These are phyloP conservation scores for Aspergillus tamarii DNA, from an alignment of 2,329 filamentous ascomycete genomes.

Conservation along the genomic window DNA sequence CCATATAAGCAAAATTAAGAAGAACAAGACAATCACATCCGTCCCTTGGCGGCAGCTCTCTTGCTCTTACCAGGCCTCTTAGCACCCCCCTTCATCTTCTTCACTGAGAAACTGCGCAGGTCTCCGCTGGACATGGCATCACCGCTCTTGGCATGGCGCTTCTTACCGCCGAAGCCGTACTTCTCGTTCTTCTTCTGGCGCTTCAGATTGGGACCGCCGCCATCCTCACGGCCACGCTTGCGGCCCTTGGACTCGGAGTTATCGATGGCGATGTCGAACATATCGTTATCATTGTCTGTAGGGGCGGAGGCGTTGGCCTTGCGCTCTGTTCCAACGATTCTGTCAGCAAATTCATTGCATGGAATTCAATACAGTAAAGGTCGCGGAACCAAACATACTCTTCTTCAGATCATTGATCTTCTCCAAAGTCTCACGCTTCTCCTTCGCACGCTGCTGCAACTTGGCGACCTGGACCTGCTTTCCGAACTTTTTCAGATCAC, in stretches of 20 bases:
- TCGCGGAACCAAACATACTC: slow-evolving; percentile 64
- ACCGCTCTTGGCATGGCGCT: slow-evolving; percentile 85
- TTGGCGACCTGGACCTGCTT: slow-evolving; percentile 98
- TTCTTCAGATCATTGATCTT: slow-evolving; percentile 95
- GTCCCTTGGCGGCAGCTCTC: slow-evolving; percentile 43
- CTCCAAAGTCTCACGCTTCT: slow-evolving; percentile 88
- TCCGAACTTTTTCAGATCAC: slow-evolving; percentile 98
- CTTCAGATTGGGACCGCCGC: slow-evolving; percentile 59
- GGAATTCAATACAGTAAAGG: not conserved
- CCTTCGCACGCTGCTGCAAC: slow-evolving; percentile 89
- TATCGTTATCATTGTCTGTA: slow-evolving; percentile 71
- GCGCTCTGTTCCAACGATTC: slow-evolving; percentile 66
- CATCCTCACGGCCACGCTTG: slow-evolving; percentile 46
- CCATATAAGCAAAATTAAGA: slow-evolving; percentile 11
- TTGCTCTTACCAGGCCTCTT: slow-evolving; percentile 57
- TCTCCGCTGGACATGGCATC: slow-evolving; percentile 84
- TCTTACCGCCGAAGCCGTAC: slow-evolving; percentile 96
- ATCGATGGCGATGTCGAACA: slow-evolving; percentile 90
- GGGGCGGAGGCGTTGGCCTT: slow-evolving; percentile 66
- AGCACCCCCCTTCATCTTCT: slow-evolving; percentile 73
- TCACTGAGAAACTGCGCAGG: slow-evolving; percentile 75
- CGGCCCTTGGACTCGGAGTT: slow-evolving; percentile 59
- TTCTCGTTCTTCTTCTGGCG: slow-evolving; percentile 93
- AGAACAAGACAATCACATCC: slow-evolving; percentile 20
- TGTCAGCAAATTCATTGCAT: slow-evolving; percentile 26